A percentile compares a stretch with the other conserved stretches of the same genome.
Conservation (phyloP, 2,329 filamentous ascomycete genomes). For the Chaetothyriales sp. region DNA sequence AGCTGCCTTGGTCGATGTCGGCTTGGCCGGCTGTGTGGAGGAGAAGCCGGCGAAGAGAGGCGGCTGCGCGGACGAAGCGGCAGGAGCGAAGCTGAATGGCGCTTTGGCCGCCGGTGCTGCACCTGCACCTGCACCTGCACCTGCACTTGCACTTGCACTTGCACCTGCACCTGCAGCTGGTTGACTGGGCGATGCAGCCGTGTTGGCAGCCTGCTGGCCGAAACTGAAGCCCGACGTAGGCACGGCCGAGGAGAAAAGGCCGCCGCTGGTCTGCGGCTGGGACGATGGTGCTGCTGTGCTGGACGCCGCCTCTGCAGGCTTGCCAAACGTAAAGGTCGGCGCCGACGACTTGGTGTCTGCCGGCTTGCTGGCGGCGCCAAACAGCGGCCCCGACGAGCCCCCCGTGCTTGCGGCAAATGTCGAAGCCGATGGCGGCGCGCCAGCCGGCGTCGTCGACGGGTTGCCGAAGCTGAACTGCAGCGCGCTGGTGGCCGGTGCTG, state of each 20-base stretch:
- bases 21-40: background rate
- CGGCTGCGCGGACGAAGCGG: background rate
- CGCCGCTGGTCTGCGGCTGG: background rate
- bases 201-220: background rate
- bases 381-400: constrained; percentile 17
- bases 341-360: constrained; percentile 12
- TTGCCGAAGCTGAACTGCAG: constrained; percentile 20
- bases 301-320: constrained; percentile 18
- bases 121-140: no score
- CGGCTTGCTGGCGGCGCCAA: constrained; percentile 21
- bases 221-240: background rate
- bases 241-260: background rate
- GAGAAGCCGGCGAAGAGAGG: background rate
- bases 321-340: constrained; percentile 20
- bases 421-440: constrained; percentile 29
- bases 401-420: constrained; percentile 21
- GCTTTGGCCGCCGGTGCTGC: no score
- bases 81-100: no score
- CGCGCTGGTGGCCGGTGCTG: background rate
- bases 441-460: constrained; percentile 38
- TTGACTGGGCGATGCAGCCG: no score
- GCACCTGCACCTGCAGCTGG: no score
- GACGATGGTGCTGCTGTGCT: constrained; percentile 6
- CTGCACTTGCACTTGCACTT: no score
- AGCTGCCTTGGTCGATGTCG: background rate